Conservation (phyloP, 306 rosid species). For the Begonia peltatifolia region DNA sequence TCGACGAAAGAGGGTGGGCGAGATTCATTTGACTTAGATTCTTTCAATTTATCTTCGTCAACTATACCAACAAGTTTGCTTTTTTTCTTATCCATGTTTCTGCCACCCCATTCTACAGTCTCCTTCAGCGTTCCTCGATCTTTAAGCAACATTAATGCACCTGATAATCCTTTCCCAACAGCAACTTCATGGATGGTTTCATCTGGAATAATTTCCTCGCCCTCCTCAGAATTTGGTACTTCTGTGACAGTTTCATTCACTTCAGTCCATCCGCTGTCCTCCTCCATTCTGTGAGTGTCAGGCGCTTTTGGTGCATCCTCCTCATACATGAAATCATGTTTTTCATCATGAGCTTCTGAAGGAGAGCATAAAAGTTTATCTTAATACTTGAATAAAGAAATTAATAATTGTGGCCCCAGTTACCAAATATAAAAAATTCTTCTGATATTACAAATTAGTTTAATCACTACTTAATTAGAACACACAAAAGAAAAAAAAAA, state of each 20-base stretch:
- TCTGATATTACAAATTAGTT: no score
- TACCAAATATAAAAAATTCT: no score
- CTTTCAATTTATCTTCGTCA: conserved; percentile 51
- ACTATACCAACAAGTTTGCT: conserved; percentile 80
- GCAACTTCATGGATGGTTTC: conserved; percentile 86
- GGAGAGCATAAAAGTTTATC: conserved; percentile 3
- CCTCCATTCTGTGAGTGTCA: conserved; percentile 33
- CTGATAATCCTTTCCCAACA: conserved; percentile 79
- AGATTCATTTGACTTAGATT: conserved; percentile 22
- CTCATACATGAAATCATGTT: conserved; percentile 80
- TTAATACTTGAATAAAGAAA: no score
- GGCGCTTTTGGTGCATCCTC: conserved; percentile 43
- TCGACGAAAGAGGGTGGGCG: conserved; percentile 34
- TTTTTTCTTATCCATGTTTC: conserved; percentile 98
- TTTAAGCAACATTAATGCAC: conserved; percentile 74
- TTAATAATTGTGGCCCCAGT: no score
- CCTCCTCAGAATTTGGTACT: conserved; percentile 35
- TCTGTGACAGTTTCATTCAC: conserved; percentile 44
- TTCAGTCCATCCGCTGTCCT: conserved; percentile 83
- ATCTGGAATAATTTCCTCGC: conserved; percentile 53
- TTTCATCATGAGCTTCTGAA: conserved; percentile 77
- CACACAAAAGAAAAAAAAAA: not conserved
- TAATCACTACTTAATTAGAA: not conserved
- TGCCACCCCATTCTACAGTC: conserved; percentile 92
- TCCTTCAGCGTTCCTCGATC: conserved; percentile 91